Base-by-base conservation (phyloP, 1,284 basidiomycete species). In the Microbotryum saponariae region DNA sequence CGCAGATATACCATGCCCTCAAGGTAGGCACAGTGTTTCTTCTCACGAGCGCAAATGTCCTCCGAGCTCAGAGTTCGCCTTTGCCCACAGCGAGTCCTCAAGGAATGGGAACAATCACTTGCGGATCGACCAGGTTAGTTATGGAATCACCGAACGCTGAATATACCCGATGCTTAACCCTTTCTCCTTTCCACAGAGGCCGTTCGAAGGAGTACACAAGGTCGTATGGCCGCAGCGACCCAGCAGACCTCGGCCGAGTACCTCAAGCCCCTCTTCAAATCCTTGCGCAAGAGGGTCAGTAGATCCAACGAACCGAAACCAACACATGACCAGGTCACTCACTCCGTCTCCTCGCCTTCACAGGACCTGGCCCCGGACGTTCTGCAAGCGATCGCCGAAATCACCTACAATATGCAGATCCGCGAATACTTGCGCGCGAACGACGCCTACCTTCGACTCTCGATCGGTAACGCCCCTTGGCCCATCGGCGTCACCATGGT, bases 401-500 rank as follows among this genome's bases (percentile, higher is more conserved):
- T 99, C 63, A 89, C 97, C 3, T 89, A 97, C 73, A 80, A 91
- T 76, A 92, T 97, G 88, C 96, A 99, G 75, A 87, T 83, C 68
- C 85, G 96, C 31, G 84, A 93, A 75, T 99, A 98, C 73, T 88
- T 96, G 72, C 83, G 81, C 62, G 96, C 96, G 1, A 98, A 98
- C 73, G 96, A 99, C 74, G 87, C 92, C 0, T 99, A 99, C 76
- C 83, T 99, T 20, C 87, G 94, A 27, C 79, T 99, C 42, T 93
- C 89, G 5, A 99, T 99, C 65, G 96, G 96, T 20, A 99, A 97
- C 73, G 94, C 96, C 0, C 93, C 96, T 1, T 99, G 96, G 96
- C 96, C 96, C 0, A 97, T 99, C 73, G 96, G 96, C 59, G 96
- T 98, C 6, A 98, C 96, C 62, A 94, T 94, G 88, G 94, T 62